Percentiles rank a stretch among this genome's conserved stretches.
Conservation (phyloP, 2,329 filamentous ascomycete genomes). For the Drechslerella coelobrocha region DNA sequence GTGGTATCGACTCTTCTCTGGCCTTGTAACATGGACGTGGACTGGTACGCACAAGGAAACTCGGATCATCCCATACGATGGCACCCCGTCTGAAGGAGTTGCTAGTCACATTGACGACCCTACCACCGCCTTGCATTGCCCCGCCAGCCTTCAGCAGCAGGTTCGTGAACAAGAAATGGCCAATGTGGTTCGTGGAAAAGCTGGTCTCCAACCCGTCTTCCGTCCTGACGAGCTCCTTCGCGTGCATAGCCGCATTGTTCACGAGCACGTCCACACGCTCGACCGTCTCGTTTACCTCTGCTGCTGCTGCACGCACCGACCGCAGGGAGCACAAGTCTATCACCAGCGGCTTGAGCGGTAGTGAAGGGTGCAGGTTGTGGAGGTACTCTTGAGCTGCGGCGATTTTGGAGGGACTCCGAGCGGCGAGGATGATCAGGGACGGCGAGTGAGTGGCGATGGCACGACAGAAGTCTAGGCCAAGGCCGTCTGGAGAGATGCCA, state of each 20-base stretch:
- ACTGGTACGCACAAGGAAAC: conserved; percentile 58
- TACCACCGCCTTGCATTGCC: conserved; percentile 49
- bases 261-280: conserved; percentile 60
- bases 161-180: conserved; percentile 60
- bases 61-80: conserved; percentile 61
- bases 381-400: conserved; percentile 59
- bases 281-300: conserved; percentile 56
- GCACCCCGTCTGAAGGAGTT: conserved; percentile 60
- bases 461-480: conserved; percentile 59
- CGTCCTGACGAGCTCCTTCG: conserved; percentile 52
- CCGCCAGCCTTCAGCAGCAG: conserved; percentile 56
- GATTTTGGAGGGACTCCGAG: conserved; percentile 60
- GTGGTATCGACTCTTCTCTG: too few relatives aligned
- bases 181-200: conserved; percentile 59
- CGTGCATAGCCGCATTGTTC: conserved; percentile 60
- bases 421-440: conserved; percentile 61
- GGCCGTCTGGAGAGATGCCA: conserved; percentile 59
- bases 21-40: neutral
- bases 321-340: conserved; percentile 60
- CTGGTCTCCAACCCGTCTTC: conserved; percentile 59
- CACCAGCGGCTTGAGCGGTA: conserved; percentile 57
- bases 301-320: conserved; percentile 59
- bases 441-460: conserved; percentile 60
- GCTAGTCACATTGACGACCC: conserved; percentile 61
- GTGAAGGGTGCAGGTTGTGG: conserved; percentile 55